Evolutionary conservation across 1,284 basidiomycete species (phyloP).

Genomic region (Volvariella surrecta): DNA sequence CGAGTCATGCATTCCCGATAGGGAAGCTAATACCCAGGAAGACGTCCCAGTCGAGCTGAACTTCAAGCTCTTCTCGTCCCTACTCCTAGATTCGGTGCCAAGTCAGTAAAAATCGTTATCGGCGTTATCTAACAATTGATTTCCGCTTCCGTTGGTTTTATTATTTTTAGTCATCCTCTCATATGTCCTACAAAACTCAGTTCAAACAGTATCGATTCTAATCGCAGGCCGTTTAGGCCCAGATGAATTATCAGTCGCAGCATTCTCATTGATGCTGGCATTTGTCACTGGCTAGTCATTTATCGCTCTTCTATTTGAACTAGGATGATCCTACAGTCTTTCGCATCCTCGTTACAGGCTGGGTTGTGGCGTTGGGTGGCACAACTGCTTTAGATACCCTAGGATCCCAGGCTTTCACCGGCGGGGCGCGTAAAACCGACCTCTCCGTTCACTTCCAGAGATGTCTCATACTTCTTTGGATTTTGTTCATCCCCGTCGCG

Average conservation of each 20-base stretch:
- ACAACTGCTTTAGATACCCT: slow-evolving; percentile 72
- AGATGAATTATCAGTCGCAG: slow-evolving; percentile 58
- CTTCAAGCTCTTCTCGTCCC: slow-evolving; percentile 33
- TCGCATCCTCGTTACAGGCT: slow-evolving; percentile 34
- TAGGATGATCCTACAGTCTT: slow-evolving; percentile 38
- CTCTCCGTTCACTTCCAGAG: slow-evolving; percentile 65
- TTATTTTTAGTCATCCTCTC: slow-evolving; percentile 42
- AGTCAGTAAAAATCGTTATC: slow-evolving; percentile 26
- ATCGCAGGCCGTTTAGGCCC: slow-evolving; percentile 60
- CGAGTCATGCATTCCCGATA: slow-evolving; percentile 13
- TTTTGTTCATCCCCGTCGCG: slow-evolving; percentile 53
- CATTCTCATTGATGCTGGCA: slow-evolving; percentile 69
- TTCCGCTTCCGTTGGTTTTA: no score
- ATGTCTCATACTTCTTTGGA: slow-evolving; percentile 53
- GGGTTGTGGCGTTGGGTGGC: slow-evolving; percentile 69
- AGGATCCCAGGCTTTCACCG: slow-evolving; percentile 69
- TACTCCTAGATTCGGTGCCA: slow-evolving; percentile 48
- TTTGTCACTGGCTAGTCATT: slow-evolving; percentile 64
- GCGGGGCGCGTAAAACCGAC: slow-evolving; percentile 44
- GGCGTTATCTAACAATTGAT: slow-evolving; percentile 1
- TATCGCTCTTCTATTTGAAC: slow-evolving; percentile 13
- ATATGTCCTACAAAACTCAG: slow-evolving; percentile 65
- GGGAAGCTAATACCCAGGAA: slow-evolving; percentile 13
- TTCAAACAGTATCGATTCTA: slow-evolving; percentile 56
- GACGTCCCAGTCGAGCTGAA: slow-evolving; percentile 18